Evolutionary conservation across 2,329 filamentous ascomycete species (phyloP), one percentile per base, ranked within the genome.

Genomic region (Alternaria burnsii): DNA sequence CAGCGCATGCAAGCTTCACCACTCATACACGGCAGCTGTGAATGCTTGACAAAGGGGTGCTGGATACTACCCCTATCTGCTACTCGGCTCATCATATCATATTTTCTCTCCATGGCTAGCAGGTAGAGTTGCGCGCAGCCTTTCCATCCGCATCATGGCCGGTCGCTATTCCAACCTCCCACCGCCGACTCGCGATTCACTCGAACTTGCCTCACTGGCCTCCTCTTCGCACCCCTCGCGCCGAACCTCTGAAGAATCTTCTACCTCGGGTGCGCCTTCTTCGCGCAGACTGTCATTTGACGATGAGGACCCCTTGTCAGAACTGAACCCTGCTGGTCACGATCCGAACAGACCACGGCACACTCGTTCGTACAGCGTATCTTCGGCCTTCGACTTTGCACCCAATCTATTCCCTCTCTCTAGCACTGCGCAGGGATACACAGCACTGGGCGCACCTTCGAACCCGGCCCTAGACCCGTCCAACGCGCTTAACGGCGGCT

Each of bases 311-410:
- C 91, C 93, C 18, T 84, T 97, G 58, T 82, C 83, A 52, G 76
- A 81, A 58, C 70, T 78, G 54, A 87, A 89, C 76, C 83, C 84
- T 42, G 84, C 84, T 62, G 87, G 88, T 75, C 54, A 77, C 65
- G 66, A 69, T 53, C 63, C 61, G 59, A 65, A 61, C 69, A 68
- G 73, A 72, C 79, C 76, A 71, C 83, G 76, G 26, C 84, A 84
- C 72, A 81, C 78, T 59, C 90, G 94, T 64, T 91, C 92, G 18
- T 97, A 94, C 80, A 97, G 94, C 11, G 88, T 97, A 47, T 93
- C 91, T 11, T 98, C 94, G 6, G 93, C 91, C 55, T 99, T 99
- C 79, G 94, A 98, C 81, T 97, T 97, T 77, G 90, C 92, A n/a
- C 88, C 91, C 58, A 96, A 93, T 71, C 85, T 99, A 44, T 98